Percentiles rank a stretch among this genome's conserved stretches.
These are phyloP conservation scores for Colletotrichum caudatum DNA, from an alignment of 2,329 filamentous ascomycete genomes.

Conservation along the genomic window DNA sequence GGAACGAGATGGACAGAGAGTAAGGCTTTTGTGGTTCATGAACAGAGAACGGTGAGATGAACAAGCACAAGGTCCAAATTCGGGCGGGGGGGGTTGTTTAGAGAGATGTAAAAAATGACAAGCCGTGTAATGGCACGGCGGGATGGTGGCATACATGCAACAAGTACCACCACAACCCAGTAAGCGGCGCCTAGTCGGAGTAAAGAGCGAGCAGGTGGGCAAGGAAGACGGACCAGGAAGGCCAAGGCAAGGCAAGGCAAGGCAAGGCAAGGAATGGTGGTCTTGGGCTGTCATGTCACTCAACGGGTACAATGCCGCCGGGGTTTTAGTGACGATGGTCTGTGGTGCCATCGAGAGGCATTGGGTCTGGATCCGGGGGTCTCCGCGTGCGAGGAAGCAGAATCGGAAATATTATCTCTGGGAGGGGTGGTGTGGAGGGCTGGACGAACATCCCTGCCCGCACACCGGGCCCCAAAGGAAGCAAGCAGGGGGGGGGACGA, in stretches of 20 bases:
- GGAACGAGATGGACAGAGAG: constrained; percentile 4
- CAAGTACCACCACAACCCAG: constrained; percentile 5
- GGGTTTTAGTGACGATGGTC: constrained; percentile 50
- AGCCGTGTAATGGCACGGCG: constrained; percentile 31
- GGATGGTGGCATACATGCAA: constrained; percentile 35
- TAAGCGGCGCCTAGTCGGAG: constrained; percentile 32
- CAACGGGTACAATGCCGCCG: constrained; percentile 49
- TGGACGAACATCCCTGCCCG: constrained; percentile 50
- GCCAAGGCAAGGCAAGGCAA: constrained; percentile 45
- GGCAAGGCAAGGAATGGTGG: constrained; percentile 48
- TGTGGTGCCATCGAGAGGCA: constrained; percentile 45
- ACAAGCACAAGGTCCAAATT: constrained; percentile 8
- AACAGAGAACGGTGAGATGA: constrained; percentile 8
- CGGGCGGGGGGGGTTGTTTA: constrained; percentile 18
- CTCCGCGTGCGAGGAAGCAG: constrained; percentile 57
- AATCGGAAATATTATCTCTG: constrained; percentile 62
- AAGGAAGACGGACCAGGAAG: constrained; percentile 44
- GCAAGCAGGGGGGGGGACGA: constrained; percentile 51
- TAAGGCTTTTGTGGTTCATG: constrained; percentile 7
- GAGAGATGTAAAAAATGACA: constrained; percentile 30
- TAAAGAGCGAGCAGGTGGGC: constrained; percentile 43
- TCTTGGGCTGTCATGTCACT: constrained; percentile 45
- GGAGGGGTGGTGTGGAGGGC: constrained; percentile 47
- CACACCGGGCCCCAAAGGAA: constrained; percentile 48
- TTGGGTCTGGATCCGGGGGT: constrained; percentile 53